phyloP scores from a whole-genome alignment of 768 basidiomycete genomes.

The Coprinopsis cinerea region DNA sequence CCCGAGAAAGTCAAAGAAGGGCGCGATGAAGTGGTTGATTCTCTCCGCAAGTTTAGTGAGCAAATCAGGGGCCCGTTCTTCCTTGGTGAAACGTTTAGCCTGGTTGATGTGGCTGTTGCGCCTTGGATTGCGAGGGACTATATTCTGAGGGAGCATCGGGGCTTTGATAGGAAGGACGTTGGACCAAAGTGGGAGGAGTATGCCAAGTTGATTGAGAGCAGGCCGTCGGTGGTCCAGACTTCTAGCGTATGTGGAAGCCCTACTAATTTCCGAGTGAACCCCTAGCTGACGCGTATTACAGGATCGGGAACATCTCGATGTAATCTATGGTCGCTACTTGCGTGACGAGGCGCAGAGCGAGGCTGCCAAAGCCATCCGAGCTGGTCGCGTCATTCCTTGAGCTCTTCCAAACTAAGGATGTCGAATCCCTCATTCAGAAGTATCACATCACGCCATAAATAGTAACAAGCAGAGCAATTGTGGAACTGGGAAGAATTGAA shows the following conservation, averaged over 20 bases:
- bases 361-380: slow-evolving; percentile 44
- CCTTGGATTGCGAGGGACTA: slow-evolving; percentile 50
- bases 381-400: slow-evolving; percentile 37
- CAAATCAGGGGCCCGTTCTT: slow-evolving; percentile 48
- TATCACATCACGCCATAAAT: too few relatives aligned
- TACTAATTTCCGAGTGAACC: background rate
- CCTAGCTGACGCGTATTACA: slow-evolving; percentile 2
- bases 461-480: too few relatives aligned
- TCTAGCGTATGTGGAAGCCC: slow-evolving; percentile 25
- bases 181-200: slow-evolving; percentile 42
- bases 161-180: slow-evolving; percentile 37
- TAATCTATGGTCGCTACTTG: slow-evolving; percentile 50
- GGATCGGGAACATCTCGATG: slow-evolving; percentile 32
- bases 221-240: slow-evolving; percentile 44
- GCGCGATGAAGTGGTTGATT: slow-evolving; percentile 24
- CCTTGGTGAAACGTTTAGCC: slow-evolving; percentile 44
- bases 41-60: slow-evolving; percentile 25
- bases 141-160: slow-evolving; percentile 43
- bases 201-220: slow-evolving; percentile 31
- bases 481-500: too few relatives aligned
- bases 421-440: too few relatives aligned
- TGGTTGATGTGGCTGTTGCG: slow-evolving; percentile 49
- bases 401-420: too few relatives aligned
- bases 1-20: slow-evolving; percentile 21
- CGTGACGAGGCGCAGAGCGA: slow-evolving; percentile 51